Base-by-base conservation (phyloP, 2,329 filamentous ascomycete genomes). In the Aureobasidium uvarum region DNA sequence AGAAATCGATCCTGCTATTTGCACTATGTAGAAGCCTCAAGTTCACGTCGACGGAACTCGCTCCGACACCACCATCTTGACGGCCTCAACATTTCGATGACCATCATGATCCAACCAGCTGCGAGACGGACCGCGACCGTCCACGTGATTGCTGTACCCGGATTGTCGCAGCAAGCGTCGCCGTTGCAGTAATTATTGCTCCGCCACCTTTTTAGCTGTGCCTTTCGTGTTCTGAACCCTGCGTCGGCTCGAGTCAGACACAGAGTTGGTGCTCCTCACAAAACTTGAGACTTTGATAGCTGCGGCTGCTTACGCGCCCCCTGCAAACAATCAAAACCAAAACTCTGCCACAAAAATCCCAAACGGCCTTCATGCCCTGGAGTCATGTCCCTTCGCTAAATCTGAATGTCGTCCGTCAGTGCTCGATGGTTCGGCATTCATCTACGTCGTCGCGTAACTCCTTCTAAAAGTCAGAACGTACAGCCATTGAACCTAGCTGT, bases 381-480 rank as follows among this genome's bases (percentile, higher is more conserved):
- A 62, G 58, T 62, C 58, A 62, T 62, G 58, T 41, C 58, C 43
- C 58, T 28, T 62, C 58, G 45, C 58, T 62, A 62, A 62, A 45
- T 41, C 20, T 62, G 45, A 51, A 62, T 62, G 58, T 63, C 48
- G 60, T 63, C 60, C 48, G 60, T 63, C 60, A 63, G 41, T 63
- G 60, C 60, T 63, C 33, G 33, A 38, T 63, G 48, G 33, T 63
- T 63, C 48, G 60, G 46, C 48, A 63, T 25, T 23, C 23, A 36
- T 38, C 51, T 43, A 38, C 48, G 11, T 38, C 38, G 60, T 63
- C 48, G 60, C 60, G 31, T 41, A 51, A 31, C 60, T 54, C 60
- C 60, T 63, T 63, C 60, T 45, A 25, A 63, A 63, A 63, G 48
- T 48, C 31, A 51, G 58, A 62, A 14, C 36, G 60, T 54, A 43